A percentile compares a stretch with the other conserved stretches of the same genome.
Evolutionary conservation across 257 asterid genomes (phyloP).

Genomic region (Solanum piurae): DNA sequence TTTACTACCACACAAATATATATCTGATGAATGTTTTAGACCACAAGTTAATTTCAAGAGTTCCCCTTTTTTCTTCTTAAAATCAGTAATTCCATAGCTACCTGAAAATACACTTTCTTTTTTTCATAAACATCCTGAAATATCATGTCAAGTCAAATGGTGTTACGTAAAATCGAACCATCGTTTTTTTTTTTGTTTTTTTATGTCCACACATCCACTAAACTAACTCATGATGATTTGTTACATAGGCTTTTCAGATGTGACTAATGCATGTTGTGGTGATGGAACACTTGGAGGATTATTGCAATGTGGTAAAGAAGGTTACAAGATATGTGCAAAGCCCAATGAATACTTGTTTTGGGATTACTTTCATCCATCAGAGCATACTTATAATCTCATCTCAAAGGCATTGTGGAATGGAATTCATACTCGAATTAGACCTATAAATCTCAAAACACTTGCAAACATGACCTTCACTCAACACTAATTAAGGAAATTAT

Average conservation of each 20-base stretch:
- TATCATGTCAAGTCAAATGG: rapidly evolving
- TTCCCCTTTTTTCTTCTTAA: background rate
- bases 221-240: background rate
- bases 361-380: constrained; percentile 75
- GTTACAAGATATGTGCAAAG: constrained; percentile 40
- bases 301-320: constrained; percentile 58
- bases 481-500: background rate
- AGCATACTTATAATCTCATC: constrained; percentile 45
- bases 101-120: background rate
- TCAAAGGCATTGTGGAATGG: constrained; percentile 62
- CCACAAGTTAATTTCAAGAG: background rate
- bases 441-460: constrained; percentile 40
- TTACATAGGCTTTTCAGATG: constrained; percentile 40
- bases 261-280: constrained; percentile 57
- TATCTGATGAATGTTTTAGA: no score
- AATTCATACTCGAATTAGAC: constrained; percentile 24
- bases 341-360: constrained; percentile 41
- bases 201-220: background rate
- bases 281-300: constrained; percentile 51
- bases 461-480: constrained; percentile 19
- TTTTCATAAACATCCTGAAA: background rate
- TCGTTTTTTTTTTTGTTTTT: background rate
- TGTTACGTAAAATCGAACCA: background rate
- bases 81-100: background rate
- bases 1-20: no score